phyloP scores from a whole-genome alignment of 1,139 yeast genomes.

The Candida smagusa region DNA sequence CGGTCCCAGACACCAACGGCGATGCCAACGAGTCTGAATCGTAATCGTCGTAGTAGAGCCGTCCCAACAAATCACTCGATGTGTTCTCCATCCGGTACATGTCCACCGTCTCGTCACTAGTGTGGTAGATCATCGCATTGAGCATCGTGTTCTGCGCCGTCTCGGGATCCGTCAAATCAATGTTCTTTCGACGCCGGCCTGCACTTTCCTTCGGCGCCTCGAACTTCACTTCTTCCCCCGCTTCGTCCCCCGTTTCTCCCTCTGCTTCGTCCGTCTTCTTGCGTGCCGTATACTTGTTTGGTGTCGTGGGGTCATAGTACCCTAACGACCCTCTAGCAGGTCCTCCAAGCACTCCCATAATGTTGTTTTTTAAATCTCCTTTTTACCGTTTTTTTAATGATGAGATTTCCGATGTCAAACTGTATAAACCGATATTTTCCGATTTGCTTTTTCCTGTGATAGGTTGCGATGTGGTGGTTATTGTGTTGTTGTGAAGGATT shows the following conservation, averaged over 20 bases:
- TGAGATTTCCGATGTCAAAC: no score
- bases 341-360: background rate
- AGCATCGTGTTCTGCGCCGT: conserved; percentile 38
- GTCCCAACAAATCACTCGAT: conserved; percentile 40
- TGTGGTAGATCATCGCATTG: conserved; percentile 41
- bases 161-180: conserved; percentile 17
- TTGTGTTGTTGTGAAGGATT: no score
- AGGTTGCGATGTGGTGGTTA: no score
- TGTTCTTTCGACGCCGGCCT: conserved; percentile 3
- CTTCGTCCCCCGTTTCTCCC: conserved; percentile 2
- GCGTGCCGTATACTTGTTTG: conserved; percentile 5
- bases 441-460: no score
- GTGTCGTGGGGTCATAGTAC: conserved; percentile 6
- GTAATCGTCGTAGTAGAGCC: conserved; percentile 45
- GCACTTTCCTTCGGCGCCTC: conserved; percentile 7
- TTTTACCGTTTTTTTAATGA: no score
- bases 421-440: no score
- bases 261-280: conserved; percentile 1
- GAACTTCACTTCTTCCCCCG: conserved; percentile 1
- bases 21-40: conserved; percentile 32
- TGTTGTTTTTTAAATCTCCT: no score
- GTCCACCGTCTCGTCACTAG: conserved; percentile 41
- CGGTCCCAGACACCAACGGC: conserved; percentile 18
- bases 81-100: conserved; percentile 37
- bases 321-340: conserved; percentile 1